Base-by-base conservation (phyloP, 805 yeast species). In the Pichia scutulata region DNA sequence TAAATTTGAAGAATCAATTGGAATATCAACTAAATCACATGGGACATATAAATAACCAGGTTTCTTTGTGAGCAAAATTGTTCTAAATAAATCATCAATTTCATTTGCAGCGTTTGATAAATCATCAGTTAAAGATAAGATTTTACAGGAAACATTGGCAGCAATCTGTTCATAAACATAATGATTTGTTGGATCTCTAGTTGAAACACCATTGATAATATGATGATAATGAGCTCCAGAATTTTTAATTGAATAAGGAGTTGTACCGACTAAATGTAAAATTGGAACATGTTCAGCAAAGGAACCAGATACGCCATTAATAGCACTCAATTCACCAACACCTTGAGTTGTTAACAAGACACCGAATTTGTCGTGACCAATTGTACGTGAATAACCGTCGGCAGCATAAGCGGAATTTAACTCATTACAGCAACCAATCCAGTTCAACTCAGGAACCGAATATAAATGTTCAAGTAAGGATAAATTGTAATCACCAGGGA, bases 341-440 rank as follows among this genome's bases (percentile, higher is more conserved):
- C 96, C 97, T 66, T 74, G 86, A 4, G 97, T 89, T 47, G 90
- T 81, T 37, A 77, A 62, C 48, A 76, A 65, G 21, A 81, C 89
- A 48, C 89, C 87, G 7, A 86, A 76, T n/a, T 78, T 75, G 26
- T 52, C 41, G 21, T 28, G 18, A 14, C 52, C 50, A 26, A 82
- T 73, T 41, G 72, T 71, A 53, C 92, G 76, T 19, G 93, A 80
- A 60, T 87, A 90, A 6, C 97, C 97, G 65, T 90, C 97, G 8
- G 92, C 90, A 7, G 93, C 82, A 63, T 90, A 89, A 9, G 95
- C 93, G 4, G 93, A 84, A 62, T 89, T 90, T 55, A 89, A 74
- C 69, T 89, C 97, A 62, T 89, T 89, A 70, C 96, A 87, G 53
- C 81, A 80, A 23, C 96, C 96, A 44, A 86, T 73, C 87, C 95